Conservation (phyloP, 2,329 filamentous ascomycete species). For the Claviceps quebecensis region DNA sequence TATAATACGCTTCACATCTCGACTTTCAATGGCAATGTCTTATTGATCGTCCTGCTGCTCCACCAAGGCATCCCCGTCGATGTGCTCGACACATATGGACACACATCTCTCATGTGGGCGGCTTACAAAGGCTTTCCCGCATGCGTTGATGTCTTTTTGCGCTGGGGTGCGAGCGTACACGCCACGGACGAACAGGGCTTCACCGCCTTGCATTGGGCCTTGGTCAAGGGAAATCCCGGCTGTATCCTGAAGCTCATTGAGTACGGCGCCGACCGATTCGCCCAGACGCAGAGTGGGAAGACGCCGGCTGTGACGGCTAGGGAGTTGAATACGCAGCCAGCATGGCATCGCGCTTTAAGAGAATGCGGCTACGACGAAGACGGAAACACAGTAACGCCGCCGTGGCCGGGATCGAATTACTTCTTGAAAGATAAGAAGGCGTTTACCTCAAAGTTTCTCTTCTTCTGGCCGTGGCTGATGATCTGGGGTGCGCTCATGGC, state of each 20-base stretch:
- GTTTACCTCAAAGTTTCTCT: slow-evolving; percentile 76
- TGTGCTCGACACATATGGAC: slow-evolving; percentile 74
- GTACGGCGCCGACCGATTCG: slow-evolving; percentile 88
- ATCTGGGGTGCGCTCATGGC: slow-evolving; percentile 59
- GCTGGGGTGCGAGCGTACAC: slow-evolving; percentile 92
- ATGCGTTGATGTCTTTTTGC: slow-evolving; percentile 80
- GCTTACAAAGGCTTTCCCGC: slow-evolving; percentile 93
- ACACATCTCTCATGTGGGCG: slow-evolving; percentile 96
- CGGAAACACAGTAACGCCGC: slow-evolving; percentile 53
- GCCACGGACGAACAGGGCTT: slow-evolving; percentile 84
- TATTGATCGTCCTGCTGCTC: slow-evolving; percentile 74
- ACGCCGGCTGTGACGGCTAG: slow-evolving; percentile 72
- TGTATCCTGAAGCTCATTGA: slow-evolving; percentile 92
- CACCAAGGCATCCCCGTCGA: slow-evolving; percentile 95
- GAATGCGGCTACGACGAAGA: slow-evolving; percentile 76
- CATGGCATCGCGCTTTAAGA: slow-evolving; percentile 70
- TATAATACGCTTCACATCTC: slow-evolving; percentile 97
- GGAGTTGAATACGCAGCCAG: slow-evolving; percentile 74
- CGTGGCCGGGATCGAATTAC: slow-evolving; percentile 58
- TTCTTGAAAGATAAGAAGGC: slow-evolving; percentile 63
- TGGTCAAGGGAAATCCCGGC: slow-evolving; percentile 80
- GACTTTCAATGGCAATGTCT: slow-evolving; percentile 91
- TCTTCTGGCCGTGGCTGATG: slow-evolving; percentile 73
- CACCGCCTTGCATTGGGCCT: slow-evolving; percentile 87
- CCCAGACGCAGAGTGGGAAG: slow-evolving; percentile 79